Conservation (phyloP, 495 filamentous ascomycete species). For the Xeromyces bisporus region DNA sequence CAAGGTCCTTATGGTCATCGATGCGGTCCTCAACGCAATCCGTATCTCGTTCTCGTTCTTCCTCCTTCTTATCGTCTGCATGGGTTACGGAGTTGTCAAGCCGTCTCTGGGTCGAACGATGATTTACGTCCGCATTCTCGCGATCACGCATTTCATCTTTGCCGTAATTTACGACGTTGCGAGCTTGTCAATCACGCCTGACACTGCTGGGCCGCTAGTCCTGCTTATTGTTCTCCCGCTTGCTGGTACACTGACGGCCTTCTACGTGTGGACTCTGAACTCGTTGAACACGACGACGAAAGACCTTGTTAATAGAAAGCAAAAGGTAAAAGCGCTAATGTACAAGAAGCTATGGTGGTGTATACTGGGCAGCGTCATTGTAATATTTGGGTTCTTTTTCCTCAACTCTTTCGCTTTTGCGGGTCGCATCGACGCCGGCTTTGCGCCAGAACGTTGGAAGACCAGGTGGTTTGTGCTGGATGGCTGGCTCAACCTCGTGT, state of each 20-base stretch:
- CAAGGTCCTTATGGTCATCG: conserved; percentile 74
- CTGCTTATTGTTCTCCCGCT: conserved; percentile 88
- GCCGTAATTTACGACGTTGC: conserved; percentile 86
- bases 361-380: conserved; percentile 76
- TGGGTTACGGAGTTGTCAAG: conserved; percentile 98
- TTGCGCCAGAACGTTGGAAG: conserved; percentile 92
- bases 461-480: conserved; percentile 94
- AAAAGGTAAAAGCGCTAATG: conserved; percentile 85
- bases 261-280: conserved; percentile 98
- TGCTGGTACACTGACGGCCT: conserved; percentile 81
- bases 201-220: conserved; percentile 61
- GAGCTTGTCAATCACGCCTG: conserved; percentile 71
- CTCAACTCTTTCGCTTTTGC: conserved; percentile 91
- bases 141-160: conserved; percentile 84
- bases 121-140: conserved; percentile 83
- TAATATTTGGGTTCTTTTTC: conserved; percentile 94
- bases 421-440: conserved; percentile 62
- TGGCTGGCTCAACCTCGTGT: conserved; percentile 94
- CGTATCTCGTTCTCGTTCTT: conserved; percentile 98
- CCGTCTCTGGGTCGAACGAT: conserved; percentile 84
- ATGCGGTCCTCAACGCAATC: conserved; percentile 78
- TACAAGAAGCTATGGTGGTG: conserved; percentile 99
- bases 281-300: conserved; percentile 89
- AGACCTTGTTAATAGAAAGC: conserved; percentile 82
- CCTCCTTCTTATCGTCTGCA: conserved; percentile 93